These are phyloP conservation scores for Magnaporthiopsis poae DNA, from an alignment of 2,329 filamentous ascomycete species.

Conservation along the genomic window DNA sequence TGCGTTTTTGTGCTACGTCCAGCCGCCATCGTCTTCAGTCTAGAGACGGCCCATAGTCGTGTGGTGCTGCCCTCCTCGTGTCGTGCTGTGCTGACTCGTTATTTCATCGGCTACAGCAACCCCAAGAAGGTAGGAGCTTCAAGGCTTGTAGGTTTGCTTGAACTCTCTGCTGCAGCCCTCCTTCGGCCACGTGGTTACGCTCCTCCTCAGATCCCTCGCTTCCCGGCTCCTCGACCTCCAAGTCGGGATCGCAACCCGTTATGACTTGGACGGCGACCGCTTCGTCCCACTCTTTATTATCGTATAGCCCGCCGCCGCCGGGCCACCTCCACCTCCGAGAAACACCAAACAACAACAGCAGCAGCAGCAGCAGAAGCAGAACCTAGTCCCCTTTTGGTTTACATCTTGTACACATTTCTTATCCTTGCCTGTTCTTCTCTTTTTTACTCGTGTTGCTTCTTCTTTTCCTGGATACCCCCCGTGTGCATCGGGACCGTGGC, in stretches of 20 bases:
- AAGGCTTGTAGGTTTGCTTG: conserved; percentile 10
- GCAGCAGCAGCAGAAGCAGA: neutral
- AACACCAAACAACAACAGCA: neutral
- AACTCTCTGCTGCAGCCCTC: conserved; percentile 7
- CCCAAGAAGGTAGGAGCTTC: conserved; percentile 15
- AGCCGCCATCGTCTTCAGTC: too few relatives aligned
- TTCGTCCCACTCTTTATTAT: conserved; percentile 4
- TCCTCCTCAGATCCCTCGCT: conserved; percentile 3
- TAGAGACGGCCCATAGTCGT: too few relatives aligned
- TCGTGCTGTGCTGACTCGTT: too few relatives aligned
- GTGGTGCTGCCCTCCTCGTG: too few relatives aligned
- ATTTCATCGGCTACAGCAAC: conserved; percentile 9
- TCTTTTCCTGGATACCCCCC: neutral
- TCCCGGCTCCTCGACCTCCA: conserved; percentile 3
- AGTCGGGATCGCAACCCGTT: conserved; percentile 4
- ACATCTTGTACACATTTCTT: neutral
- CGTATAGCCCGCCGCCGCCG: neutral
- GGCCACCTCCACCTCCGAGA: neutral
- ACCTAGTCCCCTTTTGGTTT: neutral
- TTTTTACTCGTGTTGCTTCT: neutral
- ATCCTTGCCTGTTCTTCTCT: neutral
- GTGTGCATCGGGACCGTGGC: neutral
- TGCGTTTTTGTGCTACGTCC: conserved; percentile 25
- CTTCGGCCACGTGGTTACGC: conserved; percentile 4
- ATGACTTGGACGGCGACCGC: conserved; percentile 1